Conservation (phyloP, 352 stramenopile species). For the Phytophthora melonis region DNA sequence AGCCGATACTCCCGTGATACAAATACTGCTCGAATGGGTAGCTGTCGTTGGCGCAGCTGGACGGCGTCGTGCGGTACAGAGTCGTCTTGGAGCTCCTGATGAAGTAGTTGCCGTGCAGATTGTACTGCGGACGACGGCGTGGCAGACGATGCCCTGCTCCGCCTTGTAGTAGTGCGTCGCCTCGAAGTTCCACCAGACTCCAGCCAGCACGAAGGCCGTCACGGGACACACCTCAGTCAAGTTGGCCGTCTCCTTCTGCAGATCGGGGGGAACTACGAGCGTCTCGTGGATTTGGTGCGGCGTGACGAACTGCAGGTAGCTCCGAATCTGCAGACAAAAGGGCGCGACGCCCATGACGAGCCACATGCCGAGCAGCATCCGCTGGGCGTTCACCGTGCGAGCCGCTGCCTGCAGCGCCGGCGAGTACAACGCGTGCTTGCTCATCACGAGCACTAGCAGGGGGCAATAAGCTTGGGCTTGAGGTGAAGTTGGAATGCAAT, state of each 20-base stretch:
- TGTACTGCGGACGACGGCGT: slow-evolving; percentile 37
- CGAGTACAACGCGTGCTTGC: background rate
- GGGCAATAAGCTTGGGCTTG: background rate
- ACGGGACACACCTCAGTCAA: slow-evolving; percentile 17
- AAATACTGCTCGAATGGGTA: slow-evolving; percentile 30
- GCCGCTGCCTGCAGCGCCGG: background rate
- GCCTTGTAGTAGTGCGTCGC: slow-evolving; percentile 29
- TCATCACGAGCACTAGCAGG: background rate
- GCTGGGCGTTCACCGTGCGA: background rate
- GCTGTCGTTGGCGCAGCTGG: slow-evolving; percentile 23
- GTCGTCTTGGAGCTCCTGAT: slow-evolving; percentile 3
- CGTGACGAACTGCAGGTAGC: slow-evolving; percentile 31
- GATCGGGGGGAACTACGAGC: slow-evolving; percentile 13
- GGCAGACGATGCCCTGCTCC: slow-evolving; percentile 15
- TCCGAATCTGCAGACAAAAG: slow-evolving; percentile 26
- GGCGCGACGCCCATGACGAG: slow-evolving; percentile 17
- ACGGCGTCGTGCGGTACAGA: slow-evolving; percentile 12
- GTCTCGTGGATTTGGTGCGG: slow-evolving; percentile 27
- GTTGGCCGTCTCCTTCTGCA: slow-evolving; percentile 7
- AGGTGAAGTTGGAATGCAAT: background rate
- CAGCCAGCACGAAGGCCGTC: slow-evolving; percentile 6
- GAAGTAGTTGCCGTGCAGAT: slow-evolving; percentile 39
- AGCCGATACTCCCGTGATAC: slow-evolving; percentile 41
- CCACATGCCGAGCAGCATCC: slow-evolving; percentile 26
- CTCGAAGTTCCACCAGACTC: slow-evolving; percentile 32